Evolutionary conservation across 1,284 basidiomycete species (phyloP), one percentile per base, ranked within the genome.

Genomic region (Microbotryum violaceum): DNA sequence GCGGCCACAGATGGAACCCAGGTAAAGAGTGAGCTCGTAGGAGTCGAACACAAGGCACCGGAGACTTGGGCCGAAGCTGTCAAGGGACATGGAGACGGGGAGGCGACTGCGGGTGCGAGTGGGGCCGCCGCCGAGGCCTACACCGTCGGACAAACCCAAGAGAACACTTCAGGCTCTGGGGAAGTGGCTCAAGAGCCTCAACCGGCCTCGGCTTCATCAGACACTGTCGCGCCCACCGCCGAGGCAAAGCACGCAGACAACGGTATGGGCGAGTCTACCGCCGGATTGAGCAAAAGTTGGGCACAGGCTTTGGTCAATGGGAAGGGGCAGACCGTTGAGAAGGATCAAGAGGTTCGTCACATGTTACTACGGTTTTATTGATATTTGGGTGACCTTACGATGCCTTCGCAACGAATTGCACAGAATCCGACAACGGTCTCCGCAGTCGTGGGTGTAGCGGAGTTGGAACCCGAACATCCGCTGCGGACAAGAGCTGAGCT

Each of bases 401-500:
- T 14, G 12, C 37, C 14, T 18, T 42, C 16, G 37, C 4, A 6
- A 42, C 3, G 12, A 18, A 14, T 42, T 42, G 37, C 12, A 42
- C 37, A 42, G 37, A 42, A 42, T 18, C 16, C 37, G 37, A 12
- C 1, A 25, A 16, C 31, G n/a, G 7, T n/a, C 5, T 21, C 42
- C 10, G 46, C 31, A 37, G n/a, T 51, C 4, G 45, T 48, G 21
- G 21, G 6, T 5, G 49, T 57, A 51, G 45, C 51, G 9, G 18
- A 63, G 63, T 14, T 14, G 16, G 45, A 62, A 25, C 56, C 60
- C 54, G 48, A 54, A 50, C 72, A 74, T 42, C 68, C 76, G 62
- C 76, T 70, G 75, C 76, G 69, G 82, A 80, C 27, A 85, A 85
- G 76, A 57, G 81, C 81, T 1, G 85, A 90, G 67, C 77, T 91